Evolutionary conservation across 2,329 filamentous ascomycete species (phyloP), one percentile per base, ranked within the genome.

Genomic region (Ceratocystis smalleyi): DNA sequence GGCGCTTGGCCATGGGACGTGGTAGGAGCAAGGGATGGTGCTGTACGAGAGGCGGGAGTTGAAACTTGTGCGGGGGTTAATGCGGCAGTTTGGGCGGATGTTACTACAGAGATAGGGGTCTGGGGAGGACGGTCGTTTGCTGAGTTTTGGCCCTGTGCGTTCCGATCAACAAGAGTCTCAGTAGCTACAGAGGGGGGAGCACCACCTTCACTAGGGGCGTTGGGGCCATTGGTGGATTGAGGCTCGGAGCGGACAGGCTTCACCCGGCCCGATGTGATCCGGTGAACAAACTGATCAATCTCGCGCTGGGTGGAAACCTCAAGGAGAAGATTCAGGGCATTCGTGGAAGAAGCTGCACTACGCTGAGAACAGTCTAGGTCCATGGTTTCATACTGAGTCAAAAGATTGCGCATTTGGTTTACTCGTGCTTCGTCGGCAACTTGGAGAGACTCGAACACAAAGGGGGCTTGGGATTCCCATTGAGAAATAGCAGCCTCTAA

Each of bases 381-480:
- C 72, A 95, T 87, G 0, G 94, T 99, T 74, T 95, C 86, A 70
- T 92, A 88, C 71, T 96, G 91, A 0, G 94, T 97, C 67, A 99
- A 81, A 49, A 89, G 83, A 74, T 97, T 92, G 67, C 92, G 87
- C 66, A 99, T 79, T 71, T 95, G 87, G 73, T 96, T 96, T 69
- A 95, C 78, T 64, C 94, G 84, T 69, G 83, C 86, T 76, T 99
- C 94, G 72, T 99, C 94, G 40, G 95, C 78, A 5, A 89, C 87
- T 73, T 99, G 94, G 30, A 99, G 82, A 67, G 86, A 88, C 75
- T 99, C 94, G 71, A 95, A 96, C 67, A 96, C 87, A 74, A 89
- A 97, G 0, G 94, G 94, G 15, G 94, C 90, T 73, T 96, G 91
- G 0, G 90, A 91, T 64, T 96, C 86, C 94, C 94, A 99, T 72